These are phyloP conservation scores for Pyrenochaeta sp. DNA, from an alignment of 2,329 filamentous ascomycete species.

Conservation along the genomic window DNA sequence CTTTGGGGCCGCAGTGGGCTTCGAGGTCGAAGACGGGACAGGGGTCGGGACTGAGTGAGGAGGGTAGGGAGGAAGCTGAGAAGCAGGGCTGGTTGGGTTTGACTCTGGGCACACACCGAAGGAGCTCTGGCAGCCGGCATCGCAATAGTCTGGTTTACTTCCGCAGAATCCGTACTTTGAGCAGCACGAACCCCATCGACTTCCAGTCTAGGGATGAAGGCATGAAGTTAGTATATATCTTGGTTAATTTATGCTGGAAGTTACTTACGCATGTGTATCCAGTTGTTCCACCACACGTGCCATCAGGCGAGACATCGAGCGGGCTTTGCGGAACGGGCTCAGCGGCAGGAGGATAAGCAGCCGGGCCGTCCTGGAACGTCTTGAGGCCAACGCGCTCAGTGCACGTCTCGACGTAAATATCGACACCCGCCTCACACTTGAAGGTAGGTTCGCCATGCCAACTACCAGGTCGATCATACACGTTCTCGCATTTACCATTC, in stretches of 20 bases:
- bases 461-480: conserved; percentile 23
- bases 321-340: background rate
- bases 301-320: conserved; percentile 1
- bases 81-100: background rate
- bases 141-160: conserved; percentile 25
- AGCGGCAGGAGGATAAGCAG: background rate
- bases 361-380: conserved; percentile 10
- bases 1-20: no score
- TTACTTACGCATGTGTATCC: conserved; percentile 11
- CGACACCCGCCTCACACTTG: conserved; percentile 22
- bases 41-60: background rate
- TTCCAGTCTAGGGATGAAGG: background rate
- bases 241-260: background rate
- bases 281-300: conserved; percentile 13
- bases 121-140: conserved; percentile 22
- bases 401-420: conserved; percentile 31
- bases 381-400: conserved; percentile 14
- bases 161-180: conserved; percentile 12
- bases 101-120: conserved; percentile 10
- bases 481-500: conserved; percentile 12
- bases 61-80: background rate
- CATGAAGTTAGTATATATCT: background rate
- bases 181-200: conserved; percentile 10
- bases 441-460: conserved; percentile 30
- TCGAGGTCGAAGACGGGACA: background rate